Conservation (phyloP, 106 monocot genomes). For the Allium sativum region DNA sequence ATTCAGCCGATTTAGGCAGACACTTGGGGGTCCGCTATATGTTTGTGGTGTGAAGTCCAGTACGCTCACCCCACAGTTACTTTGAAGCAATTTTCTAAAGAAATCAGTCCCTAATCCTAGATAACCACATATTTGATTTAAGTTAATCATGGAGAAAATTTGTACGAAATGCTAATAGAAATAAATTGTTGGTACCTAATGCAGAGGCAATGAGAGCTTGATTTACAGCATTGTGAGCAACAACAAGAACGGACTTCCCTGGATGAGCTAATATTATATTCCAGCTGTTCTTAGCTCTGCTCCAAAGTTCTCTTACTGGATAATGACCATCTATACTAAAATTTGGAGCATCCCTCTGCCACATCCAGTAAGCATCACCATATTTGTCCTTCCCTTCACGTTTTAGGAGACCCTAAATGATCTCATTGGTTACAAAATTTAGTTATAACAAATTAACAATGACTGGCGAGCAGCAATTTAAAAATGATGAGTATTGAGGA, state of each 20-base stretch:
- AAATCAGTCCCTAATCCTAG: constrained; percentile 67
- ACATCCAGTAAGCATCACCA: constrained; percentile 45
- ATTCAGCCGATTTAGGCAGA: constrained; percentile 86
- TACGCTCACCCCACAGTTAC: constrained; percentile 92
- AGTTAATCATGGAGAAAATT: not conserved
- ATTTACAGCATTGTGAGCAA: constrained; percentile 96
- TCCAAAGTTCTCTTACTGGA: constrained; percentile 90
- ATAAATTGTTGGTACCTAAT: constrained; percentile 30
- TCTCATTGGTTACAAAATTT: not conserved
- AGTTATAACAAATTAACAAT: not conserved
- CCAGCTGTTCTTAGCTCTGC: constrained; percentile 64
- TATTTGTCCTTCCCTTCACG: constrained; percentile 72
- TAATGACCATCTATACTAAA: constrained; percentile 88
- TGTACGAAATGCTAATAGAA: not conserved
- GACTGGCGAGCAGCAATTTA: not conserved
- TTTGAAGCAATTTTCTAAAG: constrained; percentile 81
- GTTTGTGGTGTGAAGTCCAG: constrained; percentile 61
- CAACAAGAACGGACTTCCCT: constrained; percentile 83
- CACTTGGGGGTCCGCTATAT: constrained; percentile 32
- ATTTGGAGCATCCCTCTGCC: constrained; percentile 85
- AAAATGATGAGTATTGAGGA: not conserved
- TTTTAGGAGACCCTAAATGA: constrained; percentile 70
- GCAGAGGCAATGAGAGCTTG: constrained; percentile 89
- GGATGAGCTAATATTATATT: constrained; percentile 58
- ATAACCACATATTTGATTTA: no score